Evolutionary conservation across 257 asterid species (phyloP), one percentile per base, ranked within the genome.

Genomic region (Thymus quinquecostatus): DNA sequence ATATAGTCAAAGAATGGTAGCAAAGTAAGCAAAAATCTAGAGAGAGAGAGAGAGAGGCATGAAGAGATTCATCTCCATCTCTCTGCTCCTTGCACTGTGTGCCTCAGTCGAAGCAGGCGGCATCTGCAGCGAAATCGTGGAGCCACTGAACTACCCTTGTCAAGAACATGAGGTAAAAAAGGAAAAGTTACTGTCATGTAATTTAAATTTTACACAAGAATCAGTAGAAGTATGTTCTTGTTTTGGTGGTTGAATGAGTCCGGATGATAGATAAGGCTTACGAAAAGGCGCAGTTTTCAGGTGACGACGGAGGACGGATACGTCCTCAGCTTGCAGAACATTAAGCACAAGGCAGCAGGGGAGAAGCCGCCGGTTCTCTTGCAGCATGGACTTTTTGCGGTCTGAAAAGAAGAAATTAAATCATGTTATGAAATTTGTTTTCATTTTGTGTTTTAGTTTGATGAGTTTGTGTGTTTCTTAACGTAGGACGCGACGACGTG

Each of bases 301-400:
- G 83, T 72, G 68, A 75, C 74, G 21, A 83, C 85, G 5, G 3
- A 33, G 67, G 87, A 83, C 75, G 87, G 87, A 32, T 78, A 74
- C 41, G 78, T 83, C 21, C 83, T 80, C 3, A 77, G 85, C 74
- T 27, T 83, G 85, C 81, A 80, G 34, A 75, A 72, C 32, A 83
- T 83, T 67, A 85, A 38, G 6, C 87, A 2, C 21, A 45, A 71
- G 60, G 36, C 67, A 11, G 8, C 64, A 12, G 75, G 61, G 28
- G 61, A 54, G 1, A 79, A 64, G 70, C 80, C 74, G 5, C 80
- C 84, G 0, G 84, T 82, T 33, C 79, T 82, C 57, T 68, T 82
- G 8, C 86, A 82, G 11, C 86, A 82, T 66, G 86, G 86, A 47
- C 64, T 82, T 45, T 54, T 82, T 34, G 51, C 68, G 82, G 86